Base-by-base conservation (phyloP, 768 basidiomycete genomes). In the Lepiota venenata region DNA sequence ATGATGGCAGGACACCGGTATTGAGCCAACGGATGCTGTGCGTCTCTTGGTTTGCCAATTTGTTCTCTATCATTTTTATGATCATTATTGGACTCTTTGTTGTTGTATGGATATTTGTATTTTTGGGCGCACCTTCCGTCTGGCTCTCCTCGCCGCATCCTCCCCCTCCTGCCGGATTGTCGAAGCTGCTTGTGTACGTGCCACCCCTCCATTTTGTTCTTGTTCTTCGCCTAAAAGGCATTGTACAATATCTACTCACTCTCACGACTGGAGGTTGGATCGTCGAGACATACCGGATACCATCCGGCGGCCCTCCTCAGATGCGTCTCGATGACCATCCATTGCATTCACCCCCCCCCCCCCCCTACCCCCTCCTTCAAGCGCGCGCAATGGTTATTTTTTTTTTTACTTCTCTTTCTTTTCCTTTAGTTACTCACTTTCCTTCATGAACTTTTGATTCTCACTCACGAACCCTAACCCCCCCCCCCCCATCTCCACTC, bases 271-370 rank as follows among this genome's bases (percentile, higher is more conserved):
- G 61, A 63, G 65, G 66, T 69, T 66, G 66, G 56, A 64, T 64
- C 64, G 67, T 69, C 65, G 69, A 67, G 68, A 64, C 67, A 69
- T 70, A 69, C 70, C 66, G 70, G 67, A 57, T 61, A 65, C 62
- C 57, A 58, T 61, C 62, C 47, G 46, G 55, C 62, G 61, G 57
- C 67, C 65, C 55, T 65, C 64, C 66, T 65, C 59, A 61, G 67
- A 67, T 70, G 71, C 64, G 71, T 72, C 72, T 73, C 66, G 72
- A 73, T 61, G 72, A 64, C 70, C 62, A 64, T 66, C 63, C 66
- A 37, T 46, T 51, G 42, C 45, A 46, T 27, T 44, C 47, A 52
- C 18, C 15, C 29, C 46, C 7, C 39, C 46, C 11, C n/a, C n/a
- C n/a, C n/a, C n/a, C n/a, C n/a, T n/a, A 46, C 36, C 46, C 40